Evolutionary conservation across 2,329 filamentous ascomycete genomes (phyloP), one percentile per base, ranked within the genome.

Genomic region (Dactylonectria macrodidyma): DNA sequence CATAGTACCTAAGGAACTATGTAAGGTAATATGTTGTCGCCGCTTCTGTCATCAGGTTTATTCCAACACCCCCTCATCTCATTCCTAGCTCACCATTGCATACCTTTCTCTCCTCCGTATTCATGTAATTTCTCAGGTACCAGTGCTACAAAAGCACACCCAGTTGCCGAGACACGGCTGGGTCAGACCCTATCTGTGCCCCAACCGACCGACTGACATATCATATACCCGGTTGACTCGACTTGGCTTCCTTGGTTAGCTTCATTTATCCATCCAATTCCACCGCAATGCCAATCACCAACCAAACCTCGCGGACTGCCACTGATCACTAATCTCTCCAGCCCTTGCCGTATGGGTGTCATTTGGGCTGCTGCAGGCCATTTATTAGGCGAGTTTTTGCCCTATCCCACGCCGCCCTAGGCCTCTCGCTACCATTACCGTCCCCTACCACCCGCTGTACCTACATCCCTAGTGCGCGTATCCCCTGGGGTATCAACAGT

Each of bases 321-420:
- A 66, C 62, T 24, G 64, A 68, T 68, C 58, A 73, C 57, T 68
- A 73, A 73, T 70, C 59, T n/a, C 41, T 34, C 57, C 65, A 55
- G 26, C 63, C 62, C 59, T 50, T 48, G 41, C 41, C n/a, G 41
- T n/a, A 24, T 44, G 47, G 24, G 19, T 46, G 30, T 52, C 65
- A 38, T 54, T 54, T 30, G 56, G 59, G 46, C 48, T 55, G 41
- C 46, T 66, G 48, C 36, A 56, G 47, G 44, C 57, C 34, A 36
- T 59, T 57, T 34, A 36, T 61, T 57, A 63, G 60, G 60, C 52
- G 24, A 58, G 57, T 44, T 61, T 56, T 38, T 44, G 33, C 46
- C 44, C 52, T 41, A 36, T 57, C 54, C 63, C 63, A 51, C 51
- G 51, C 26, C 54, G 44, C 58, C 58, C 58, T 19, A 50, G 48